Conservation (phyloP, 202 grass and related monocot genomes). For the Eragrostis tef region DNA sequence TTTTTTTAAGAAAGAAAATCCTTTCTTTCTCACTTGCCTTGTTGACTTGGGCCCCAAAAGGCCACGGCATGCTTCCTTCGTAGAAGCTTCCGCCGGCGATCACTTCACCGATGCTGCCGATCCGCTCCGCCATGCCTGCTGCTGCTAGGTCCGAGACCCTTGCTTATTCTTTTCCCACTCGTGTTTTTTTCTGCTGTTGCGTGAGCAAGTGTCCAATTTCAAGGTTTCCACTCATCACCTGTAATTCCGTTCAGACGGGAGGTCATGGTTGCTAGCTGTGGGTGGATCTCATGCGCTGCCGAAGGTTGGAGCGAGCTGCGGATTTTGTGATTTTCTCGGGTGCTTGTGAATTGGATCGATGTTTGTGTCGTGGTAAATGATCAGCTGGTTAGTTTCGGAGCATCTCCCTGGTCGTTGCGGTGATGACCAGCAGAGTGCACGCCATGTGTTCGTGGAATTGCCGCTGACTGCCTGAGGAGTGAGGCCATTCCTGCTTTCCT, state of each 20-base stretch:
- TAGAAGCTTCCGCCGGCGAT: not conserved
- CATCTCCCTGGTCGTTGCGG: too few species aligned
- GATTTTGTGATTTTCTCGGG: not conserved
- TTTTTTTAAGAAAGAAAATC: not conserved
- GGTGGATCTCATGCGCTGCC: not conserved
- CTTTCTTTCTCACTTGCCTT: not conserved
- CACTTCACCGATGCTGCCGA: not conserved
- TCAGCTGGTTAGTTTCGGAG: not conserved
- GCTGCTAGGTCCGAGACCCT: not conserved
- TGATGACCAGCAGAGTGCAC: not conserved
- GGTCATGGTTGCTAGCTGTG: not conserved
- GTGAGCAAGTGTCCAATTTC: not conserved
- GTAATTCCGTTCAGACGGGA: not conserved
- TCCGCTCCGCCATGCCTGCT: not conserved
- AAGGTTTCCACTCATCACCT: not conserved
- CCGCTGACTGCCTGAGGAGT: not conserved
- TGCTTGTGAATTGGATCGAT: not conserved
- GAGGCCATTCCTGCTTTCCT: not conserved
- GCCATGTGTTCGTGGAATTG: slow-evolving; percentile 39
- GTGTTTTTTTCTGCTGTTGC: not conserved
- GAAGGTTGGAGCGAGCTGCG: too few species aligned
- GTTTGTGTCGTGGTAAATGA: not conserved
- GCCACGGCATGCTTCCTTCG: not conserved
- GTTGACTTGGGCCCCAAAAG: not conserved
- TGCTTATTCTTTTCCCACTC: not conserved